Percentiles rank a stretch among this genome's conserved stretches.
Conservation (phyloP, 257 asterid species). For the Solanum neorickii region DNA sequence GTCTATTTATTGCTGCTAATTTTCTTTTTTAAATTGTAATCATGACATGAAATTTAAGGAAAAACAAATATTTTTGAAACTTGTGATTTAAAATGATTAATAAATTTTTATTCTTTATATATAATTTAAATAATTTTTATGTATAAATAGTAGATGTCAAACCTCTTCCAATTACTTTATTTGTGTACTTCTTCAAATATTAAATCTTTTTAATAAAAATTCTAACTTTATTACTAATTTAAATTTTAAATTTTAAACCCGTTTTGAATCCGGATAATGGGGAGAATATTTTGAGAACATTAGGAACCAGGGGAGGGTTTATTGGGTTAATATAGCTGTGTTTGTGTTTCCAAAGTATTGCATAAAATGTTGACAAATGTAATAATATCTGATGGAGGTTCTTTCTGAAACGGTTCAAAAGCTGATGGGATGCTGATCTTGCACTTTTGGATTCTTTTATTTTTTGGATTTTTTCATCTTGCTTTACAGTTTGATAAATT, state of each 20-base stretch:
- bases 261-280: neutral
- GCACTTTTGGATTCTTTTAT: neutral
- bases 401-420: neutral
- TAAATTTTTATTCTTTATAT: too few species aligned
- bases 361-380: neutral
- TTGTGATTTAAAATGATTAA: too few species aligned
- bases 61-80: too few species aligned
- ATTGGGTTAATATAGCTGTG: neutral
- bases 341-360: neutral
- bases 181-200: too few species aligned
- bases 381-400: neutral
- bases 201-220: too few species aligned
- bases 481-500: neutral
- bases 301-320: neutral
- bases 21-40: too few species aligned
- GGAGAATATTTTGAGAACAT: neutral
- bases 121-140: too few species aligned
- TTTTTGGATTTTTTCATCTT: neutral
- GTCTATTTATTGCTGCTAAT: neutral
- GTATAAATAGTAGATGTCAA: too few species aligned
- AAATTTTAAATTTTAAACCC: neutral
- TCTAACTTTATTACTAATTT: neutral
- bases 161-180: rapidly evolving
- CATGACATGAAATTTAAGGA: neutral
- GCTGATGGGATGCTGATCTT: neutral